Evolutionary conservation across 176 grass and related monocot species (phyloP), one percentile per base, ranked within the genome.

Genomic region (Oryza coarctata): DNA sequence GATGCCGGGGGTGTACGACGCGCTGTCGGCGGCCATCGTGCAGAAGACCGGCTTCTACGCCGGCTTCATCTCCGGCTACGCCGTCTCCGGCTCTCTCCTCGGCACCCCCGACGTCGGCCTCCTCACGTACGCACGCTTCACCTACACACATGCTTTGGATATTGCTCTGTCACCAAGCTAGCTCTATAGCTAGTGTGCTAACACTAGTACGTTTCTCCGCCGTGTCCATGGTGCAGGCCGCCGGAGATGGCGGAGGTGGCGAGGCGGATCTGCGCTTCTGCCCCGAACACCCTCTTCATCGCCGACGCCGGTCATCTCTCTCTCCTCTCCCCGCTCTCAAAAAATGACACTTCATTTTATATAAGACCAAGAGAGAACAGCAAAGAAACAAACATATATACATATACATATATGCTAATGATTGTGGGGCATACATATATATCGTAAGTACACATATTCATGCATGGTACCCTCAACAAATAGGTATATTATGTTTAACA

Each of bases 31-130:
- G 39, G 70, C 82, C n/a, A 85, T 89, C 69, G 70, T 89, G 3
- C 70, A 89, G 58, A 85, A 75, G 49, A 72, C 38, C 23, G 87
- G 87, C n/a, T 85, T 85, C 73, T 50, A 63, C 6, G 77, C 35
- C 12, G 87, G 82, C 2, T 89, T 89, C 71, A 70, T 89, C 76
- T 85, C 87, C 66, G 82, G 87, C 33, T 89, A 85, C 63, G 87
- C 82, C 7, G 70, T 85, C 39, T 81, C 86, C 1, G 81, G 75
- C 63, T 67, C 81, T 15, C 81, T 83, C 7, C 86, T 84, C 52
- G 86, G 81, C 81, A 88, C 79, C 32, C 86, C 81, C 3, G 86
- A 88, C 68, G 77, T 88, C 75, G 86, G 86, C 74, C 86, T 88
- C 63, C 86, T 88, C 68, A 84, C 75, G 86, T 88, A 69, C 63